phyloP scores from a whole-genome alignment of 2,329 filamentous ascomycete genomes.

The Sporothrix pallida region DNA sequence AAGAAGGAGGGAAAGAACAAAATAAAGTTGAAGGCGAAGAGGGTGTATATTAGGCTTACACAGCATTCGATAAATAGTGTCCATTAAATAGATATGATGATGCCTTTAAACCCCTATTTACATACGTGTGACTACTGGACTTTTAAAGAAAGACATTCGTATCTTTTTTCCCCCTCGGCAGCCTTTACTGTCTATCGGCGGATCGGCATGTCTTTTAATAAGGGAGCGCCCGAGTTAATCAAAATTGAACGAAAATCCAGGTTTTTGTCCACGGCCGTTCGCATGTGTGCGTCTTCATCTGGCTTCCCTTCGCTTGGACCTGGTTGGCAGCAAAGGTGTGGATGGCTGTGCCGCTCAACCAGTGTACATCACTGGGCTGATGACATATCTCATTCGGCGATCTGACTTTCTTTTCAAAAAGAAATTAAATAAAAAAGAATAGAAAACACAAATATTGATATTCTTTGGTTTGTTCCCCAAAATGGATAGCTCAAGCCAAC shows the following conservation, averaged over 20 bases:
- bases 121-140: neutral
- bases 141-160: neutral
- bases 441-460: neutral
- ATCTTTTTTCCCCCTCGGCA: neutral
- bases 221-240: neutral
- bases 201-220: no score
- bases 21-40: neutral
- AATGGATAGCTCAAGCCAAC: neutral
- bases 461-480: neutral
- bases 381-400: neutral
- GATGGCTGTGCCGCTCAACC: slow-evolving; percentile 15
- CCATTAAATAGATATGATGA: neutral
- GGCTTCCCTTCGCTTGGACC: slow-evolving; percentile 23
- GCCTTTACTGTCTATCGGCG: neutral
- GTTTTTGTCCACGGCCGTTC: neutral
- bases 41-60: neutral
- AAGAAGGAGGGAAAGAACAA: neutral
- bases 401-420: neutral
- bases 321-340: neutral
- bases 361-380: neutral
- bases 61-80: neutral
- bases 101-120: neutral
- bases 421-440: neutral
- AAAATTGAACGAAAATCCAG: neutral
- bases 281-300: slow-evolving; percentile 4